Percentiles rank a stretch among this genome's conserved stretches.
Conservation (phyloP, 2,329 filamentous ascomycete genomes). For the Ophiocordyceps robertsii region DNA sequence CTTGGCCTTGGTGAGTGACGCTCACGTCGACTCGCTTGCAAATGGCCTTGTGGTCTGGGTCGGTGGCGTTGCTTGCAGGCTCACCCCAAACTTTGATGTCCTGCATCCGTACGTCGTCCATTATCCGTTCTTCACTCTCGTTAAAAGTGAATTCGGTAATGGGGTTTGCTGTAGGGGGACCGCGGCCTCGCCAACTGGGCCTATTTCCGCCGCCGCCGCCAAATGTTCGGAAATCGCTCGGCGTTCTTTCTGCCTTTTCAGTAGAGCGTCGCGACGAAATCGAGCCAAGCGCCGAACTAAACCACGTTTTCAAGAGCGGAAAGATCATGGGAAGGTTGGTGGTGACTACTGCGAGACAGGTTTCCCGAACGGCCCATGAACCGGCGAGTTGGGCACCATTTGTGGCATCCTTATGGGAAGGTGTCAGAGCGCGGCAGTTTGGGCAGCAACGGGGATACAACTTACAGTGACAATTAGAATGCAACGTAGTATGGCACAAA, state of each 20-base stretch:
- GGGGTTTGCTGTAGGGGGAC: slow-evolving; percentile 5
- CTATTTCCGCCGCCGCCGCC: slow-evolving; percentile 5
- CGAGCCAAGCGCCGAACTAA: slow-evolving; percentile 10
- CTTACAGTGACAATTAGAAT: slow-evolving; percentile 15
- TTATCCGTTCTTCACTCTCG: slow-evolving; percentile 12
- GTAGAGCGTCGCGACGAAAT: slow-evolving; percentile 10
- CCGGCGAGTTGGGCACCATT: slow-evolving; percentile 26
- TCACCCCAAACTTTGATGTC: slow-evolving; percentile 3
- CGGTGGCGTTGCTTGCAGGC: background rate
- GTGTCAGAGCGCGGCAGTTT: background rate
- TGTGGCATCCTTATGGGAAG: slow-evolving; percentile 19
- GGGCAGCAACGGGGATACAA: background rate
- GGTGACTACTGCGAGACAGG: slow-evolving; percentile 28
- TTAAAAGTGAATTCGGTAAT: slow-evolving; percentile 7
- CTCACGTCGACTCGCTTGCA: background rate
- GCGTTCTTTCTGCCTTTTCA: slow-evolving; percentile 8
- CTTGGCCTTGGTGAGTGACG: background rate
- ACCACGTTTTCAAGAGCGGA: slow-evolving; percentile 26
- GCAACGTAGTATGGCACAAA: slow-evolving; percentile 22
- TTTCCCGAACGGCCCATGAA: slow-evolving; percentile 28
- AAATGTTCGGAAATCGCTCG: slow-evolving; percentile 8
- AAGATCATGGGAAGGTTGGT: slow-evolving; percentile 32
- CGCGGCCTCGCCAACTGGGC: slow-evolving; percentile 3
- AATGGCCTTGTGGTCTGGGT: background rate
- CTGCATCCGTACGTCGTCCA: slow-evolving; percentile 8